Evolutionary conservation across 225 moss, liverwort and hornwort genomes (phyloP).

Genomic region (Pseudisothecium myosuroides): DNA sequence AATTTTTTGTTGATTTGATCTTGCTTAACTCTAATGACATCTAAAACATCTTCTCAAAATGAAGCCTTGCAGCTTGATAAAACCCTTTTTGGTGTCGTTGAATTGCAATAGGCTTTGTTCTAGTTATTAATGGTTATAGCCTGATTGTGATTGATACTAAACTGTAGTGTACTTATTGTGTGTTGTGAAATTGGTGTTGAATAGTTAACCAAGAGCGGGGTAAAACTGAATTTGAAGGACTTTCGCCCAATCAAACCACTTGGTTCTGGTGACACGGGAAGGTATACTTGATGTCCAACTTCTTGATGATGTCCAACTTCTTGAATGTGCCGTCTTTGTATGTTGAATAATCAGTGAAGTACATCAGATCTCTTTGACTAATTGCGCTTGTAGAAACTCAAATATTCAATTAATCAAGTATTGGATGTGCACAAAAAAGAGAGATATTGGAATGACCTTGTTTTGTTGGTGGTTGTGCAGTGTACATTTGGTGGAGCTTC

Average conservation of each 20-base stretch:
- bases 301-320: neutral
- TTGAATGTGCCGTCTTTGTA: neutral
- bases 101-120: neutral
- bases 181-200: neutral
- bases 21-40: neutral
- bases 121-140: neutral
- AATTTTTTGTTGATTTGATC: neutral
- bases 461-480: neutral
- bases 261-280: conserved; percentile 93
- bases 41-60: neutral
- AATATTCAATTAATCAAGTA: neutral
- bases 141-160: neutral
- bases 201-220: conserved; percentile 46
- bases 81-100: neutral
- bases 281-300: conserved; percentile 10
- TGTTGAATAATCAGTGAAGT: neutral
- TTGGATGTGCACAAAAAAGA: neutral
- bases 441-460: neutral
- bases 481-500: conserved; percentile 95
- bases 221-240: conserved; percentile 53
- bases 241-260: conserved; percentile 89
- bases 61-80: neutral
- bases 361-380: neutral
- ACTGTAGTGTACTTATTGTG: neutral
- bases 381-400: neutral